These are phyloP conservation scores for Kentomonas sorsogonicus DNA, from an alignment of 208 protist genomes.

Conservation along the genomic window DNA sequence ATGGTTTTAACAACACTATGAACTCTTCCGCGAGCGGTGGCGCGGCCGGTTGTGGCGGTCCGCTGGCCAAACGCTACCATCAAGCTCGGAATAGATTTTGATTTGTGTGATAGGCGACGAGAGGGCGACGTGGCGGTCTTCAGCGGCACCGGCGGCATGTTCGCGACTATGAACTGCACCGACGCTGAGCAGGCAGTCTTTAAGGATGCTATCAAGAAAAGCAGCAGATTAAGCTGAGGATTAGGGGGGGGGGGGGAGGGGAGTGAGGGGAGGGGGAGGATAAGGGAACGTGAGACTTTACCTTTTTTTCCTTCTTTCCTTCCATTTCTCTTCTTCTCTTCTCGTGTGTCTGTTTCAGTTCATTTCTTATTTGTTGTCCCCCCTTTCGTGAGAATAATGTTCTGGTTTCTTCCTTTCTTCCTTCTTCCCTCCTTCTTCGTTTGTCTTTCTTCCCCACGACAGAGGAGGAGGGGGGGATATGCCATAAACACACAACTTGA, in stretches of 20 bases:
- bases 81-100: too few relatives aligned
- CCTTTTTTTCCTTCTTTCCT: too few relatives aligned
- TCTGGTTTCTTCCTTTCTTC: not conserved
- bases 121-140: slow-evolving; percentile 86
- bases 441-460: too few relatives aligned
- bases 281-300: too few relatives aligned
- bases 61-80: too few relatives aligned
- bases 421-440: not conserved
- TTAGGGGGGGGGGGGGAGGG: slow-evolving; percentile 80
- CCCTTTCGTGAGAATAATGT: not conserved
- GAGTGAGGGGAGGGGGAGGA: too few relatives aligned
- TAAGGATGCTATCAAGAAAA: slow-evolving; percentile 63
- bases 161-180: slow-evolving; percentile 40
- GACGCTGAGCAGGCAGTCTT: slow-evolving; percentile 83
- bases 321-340: not conserved
- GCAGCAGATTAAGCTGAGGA: slow-evolving; percentile 75
- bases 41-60: too few relatives aligned
- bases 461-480: slow-evolving; percentile 1
- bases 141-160: slow-evolving; percentile 30
- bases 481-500: slow-evolving; percentile 1
- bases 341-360: not conserved
- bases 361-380: not conserved
- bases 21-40: too few relatives aligned
- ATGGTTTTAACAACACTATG: too few relatives aligned
- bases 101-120: slow-evolving; percentile 88